Conservation (phyloP, 179 eudicot genomes). For the Beta macrorhiza region DNA sequence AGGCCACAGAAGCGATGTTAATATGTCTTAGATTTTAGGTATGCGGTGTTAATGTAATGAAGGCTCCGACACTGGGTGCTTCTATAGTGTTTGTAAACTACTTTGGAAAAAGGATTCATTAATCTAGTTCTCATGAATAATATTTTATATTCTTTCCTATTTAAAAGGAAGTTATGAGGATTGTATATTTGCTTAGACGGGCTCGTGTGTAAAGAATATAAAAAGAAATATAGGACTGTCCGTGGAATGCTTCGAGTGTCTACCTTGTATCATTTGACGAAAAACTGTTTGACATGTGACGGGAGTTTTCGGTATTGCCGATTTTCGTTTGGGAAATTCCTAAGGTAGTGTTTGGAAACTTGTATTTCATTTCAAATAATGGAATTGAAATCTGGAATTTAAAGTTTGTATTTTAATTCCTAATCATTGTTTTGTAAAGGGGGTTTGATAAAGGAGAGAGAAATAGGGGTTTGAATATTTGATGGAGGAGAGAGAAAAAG, state of each 20-base stretch:
- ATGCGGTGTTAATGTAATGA: constrained; percentile 15
- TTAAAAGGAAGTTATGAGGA: neutral
- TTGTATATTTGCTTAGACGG: constrained; percentile 8
- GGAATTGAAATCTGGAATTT: too few species aligned
- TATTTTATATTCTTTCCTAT: constrained; percentile 5
- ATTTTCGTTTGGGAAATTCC: too few species aligned
- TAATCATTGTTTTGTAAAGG: too few species aligned
- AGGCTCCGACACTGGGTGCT: neutral
- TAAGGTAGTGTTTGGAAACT: too few species aligned
- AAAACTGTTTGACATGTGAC: too few species aligned
- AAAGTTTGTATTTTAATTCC: too few species aligned
- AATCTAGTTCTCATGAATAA: constrained; percentile 19
- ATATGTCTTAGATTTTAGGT: constrained; percentile 23
- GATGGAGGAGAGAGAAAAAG: too few species aligned
- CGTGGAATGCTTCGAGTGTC: neutral
- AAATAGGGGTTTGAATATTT: too few species aligned
- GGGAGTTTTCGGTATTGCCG: too few species aligned
- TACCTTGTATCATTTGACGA: neutral
- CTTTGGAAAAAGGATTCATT: constrained; percentile 7
- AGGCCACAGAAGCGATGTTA: constrained; percentile 23
- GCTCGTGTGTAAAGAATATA: constrained; percentile 16
- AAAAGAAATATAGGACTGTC: neutral
- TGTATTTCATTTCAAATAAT: too few species aligned
- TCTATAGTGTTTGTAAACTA: constrained; percentile 17
- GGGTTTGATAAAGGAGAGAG: too few species aligned